Evolutionary conservation across 768 basidiomycete genomes (phyloP), one percentile per base, ranked within the genome.

Genomic region (Hysterangium stoloniferum): DNA sequence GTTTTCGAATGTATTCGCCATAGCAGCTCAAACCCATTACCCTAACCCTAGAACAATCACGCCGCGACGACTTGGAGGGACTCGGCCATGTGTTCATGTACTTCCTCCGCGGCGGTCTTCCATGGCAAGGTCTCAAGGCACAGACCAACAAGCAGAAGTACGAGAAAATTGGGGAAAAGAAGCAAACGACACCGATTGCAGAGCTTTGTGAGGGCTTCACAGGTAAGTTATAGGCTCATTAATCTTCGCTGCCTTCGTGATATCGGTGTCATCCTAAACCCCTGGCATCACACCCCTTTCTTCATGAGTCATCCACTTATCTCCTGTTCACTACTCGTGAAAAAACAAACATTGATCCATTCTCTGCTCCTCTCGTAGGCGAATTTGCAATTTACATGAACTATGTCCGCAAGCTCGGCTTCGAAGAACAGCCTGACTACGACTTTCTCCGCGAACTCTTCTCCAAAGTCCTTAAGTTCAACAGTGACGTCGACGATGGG

Each of bases 61-160:
- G 95, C 55, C 78, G 95, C 59, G 95, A 99, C 64, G 95, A 99
- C 65, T 68, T 99, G 27, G 95, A 99, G 69, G 95, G 93, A 33
- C 71, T 99, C 27, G 95, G 96, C 0, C 96, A 99, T 65, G 96
- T 99, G 38, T 98, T 98, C 73, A 97, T 99, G 89, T 99, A 99
- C 68, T 99, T 99, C 68, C 67, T 99, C 58, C 79, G 95, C 4
- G 95, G 95, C 22, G 92, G 93, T 17, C 76, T 99, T 50, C 95
- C 95, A 24, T 99, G 95, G 95, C 95, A 99, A 65, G 95, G 95
- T 40, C 73, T 99, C 55, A 82, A 94, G 62, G 96, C 95, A 19
- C 93, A 93, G 7, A 99, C 95, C 1, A 98, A 99, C 76, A 98
- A 98, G 71, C 95, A 98, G 67, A 98, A 98, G 71, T 99, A 99